Conservation (phyloP, 2,329 filamentous ascomycete genomes). For the Colletotrichum sp. region DNA sequence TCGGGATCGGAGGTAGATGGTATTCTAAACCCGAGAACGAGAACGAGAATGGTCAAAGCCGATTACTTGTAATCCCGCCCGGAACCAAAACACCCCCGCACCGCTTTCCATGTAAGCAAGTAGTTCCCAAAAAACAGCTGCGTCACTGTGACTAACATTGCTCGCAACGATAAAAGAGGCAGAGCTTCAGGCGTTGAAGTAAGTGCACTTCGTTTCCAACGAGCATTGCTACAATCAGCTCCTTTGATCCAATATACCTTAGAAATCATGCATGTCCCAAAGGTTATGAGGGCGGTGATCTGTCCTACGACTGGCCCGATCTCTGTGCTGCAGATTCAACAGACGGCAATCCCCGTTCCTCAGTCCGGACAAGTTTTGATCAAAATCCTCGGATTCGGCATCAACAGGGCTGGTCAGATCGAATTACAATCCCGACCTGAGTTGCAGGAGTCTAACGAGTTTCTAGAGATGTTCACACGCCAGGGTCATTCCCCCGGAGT, state of each 20-base stretch:
- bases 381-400: background rate
- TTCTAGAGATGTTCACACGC: background rate
- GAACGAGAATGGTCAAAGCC: background rate
- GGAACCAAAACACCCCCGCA: background rate
- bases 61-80: background rate
- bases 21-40: background rate
- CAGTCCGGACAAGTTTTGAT: background rate
- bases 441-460: background rate
- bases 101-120: background rate
- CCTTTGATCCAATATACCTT: background rate
- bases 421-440: no score
- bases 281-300: background rate
- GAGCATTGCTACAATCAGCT: background rate
- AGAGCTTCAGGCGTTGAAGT: rapidly evolving
- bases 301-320: background rate
- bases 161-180: background rate
- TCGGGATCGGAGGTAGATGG: background rate
- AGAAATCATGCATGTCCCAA: background rate
- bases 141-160: background rate
- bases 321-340: background rate
- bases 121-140: rapidly evolving
- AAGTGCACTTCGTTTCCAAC: background rate
- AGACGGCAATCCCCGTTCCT: background rate
- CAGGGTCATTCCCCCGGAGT: background rate
- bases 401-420: background rate